Conservation (phyloP, 2,329 filamentous ascomycete species). For the Neoascochyta sp. region DNA sequence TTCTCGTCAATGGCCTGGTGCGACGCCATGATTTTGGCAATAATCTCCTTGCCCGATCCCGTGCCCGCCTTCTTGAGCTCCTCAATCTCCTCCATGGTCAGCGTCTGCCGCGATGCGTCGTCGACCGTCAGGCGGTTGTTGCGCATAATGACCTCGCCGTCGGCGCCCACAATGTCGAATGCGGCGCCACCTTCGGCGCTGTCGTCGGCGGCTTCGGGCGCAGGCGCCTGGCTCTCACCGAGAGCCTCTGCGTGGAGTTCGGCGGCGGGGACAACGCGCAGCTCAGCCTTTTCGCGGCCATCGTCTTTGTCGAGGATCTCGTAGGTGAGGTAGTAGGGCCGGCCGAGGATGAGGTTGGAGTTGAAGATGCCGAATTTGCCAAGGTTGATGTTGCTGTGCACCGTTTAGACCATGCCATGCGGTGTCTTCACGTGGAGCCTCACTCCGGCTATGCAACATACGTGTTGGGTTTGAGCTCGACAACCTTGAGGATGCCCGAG, state of each 20-base stretch:
- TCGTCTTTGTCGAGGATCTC: constrained; percentile 71
- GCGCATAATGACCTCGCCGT: constrained; percentile 52
- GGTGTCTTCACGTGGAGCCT: constrained; percentile 15
- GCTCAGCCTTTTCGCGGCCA: constrained; percentile 60
- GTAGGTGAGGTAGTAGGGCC: constrained; percentile 87
- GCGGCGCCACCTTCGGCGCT: constrained; percentile 31
- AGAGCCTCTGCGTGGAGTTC: constrained; percentile 79
- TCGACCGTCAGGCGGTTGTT: constrained; percentile 63
- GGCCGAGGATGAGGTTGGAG: constrained; percentile 82
- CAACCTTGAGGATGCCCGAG: constrained; percentile 55
- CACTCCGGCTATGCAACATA: constrained; percentile 49
- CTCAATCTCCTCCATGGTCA: constrained; percentile 70
- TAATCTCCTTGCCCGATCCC: constrained; percentile 80
- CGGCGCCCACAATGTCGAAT: constrained; percentile 48
- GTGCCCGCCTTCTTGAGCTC: constrained; percentile 68
- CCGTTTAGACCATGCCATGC: constrained; percentile 4
- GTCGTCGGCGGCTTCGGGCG: constrained; percentile 36
- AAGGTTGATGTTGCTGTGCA: constrained; percentile 70
- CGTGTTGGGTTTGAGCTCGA: constrained; percentile 61
- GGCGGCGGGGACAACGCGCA: constrained; percentile 74
- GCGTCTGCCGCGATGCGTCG: constrained; percentile 65
- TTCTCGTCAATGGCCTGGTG: constrained; percentile 91
- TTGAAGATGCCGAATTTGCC: constrained; percentile 93
- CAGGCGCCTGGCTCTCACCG: constrained; percentile 48
- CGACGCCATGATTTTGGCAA: constrained; percentile 86